Evolutionary conservation across 2,329 filamentous ascomycete species (phyloP), one percentile per base, ranked within the genome.

Genomic region (Tympanopsis confertula): DNA sequence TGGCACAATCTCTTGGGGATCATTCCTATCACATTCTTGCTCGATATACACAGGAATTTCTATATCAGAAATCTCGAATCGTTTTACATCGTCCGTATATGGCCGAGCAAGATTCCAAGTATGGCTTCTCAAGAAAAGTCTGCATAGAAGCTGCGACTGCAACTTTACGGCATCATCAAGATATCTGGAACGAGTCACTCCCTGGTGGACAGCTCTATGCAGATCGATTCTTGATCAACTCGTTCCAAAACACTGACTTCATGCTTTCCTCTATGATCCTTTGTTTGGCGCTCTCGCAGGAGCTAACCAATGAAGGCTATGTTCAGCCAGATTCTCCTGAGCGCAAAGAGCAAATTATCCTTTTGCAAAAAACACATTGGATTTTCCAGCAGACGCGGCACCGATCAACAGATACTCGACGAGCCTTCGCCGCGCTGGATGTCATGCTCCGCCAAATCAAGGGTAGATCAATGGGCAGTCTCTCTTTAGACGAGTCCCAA

Each of bases 71-170:
- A 60, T 83, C 87, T 14, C 71, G 94, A 49, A 93, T 86, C 49
- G 74, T 94, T 17, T 71, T 98, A 28, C 91, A 98, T 56, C 74
- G 87, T 37, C 87, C 87, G 45, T 95, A 91, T 55, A 71, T 94
- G 41, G 30, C 30, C 10, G 24, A 28, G n/a, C n/a, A n/a, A n/a
- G n/a, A n/a, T n/a, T n/a, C n/a, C n/a, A n/a, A n/a, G n/a, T n/a
- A n/a, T n/a, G n/a, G n/a, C n/a, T n/a, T n/a, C n/a, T n/a, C n/a
- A n/a, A n/a, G n/a, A n/a, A n/a, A n/a, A n/a, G n/a, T n/a, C n/a
- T n/a, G n/a, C n/a, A n/a, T n/a, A n/a, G n/a, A n/a, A n/a, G n/a
- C n/a, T n/a, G n/a, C n/a, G n/a, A n/a, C n/a, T n/a, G n/a, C n/a
- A n/a, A n/a, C n/a, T n/a, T n/a, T n/a, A n/a, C n/a, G n/a, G n/a